Base-by-base conservation (phyloP, 2,329 filamentous ascomycete genomes). In the Colletotrichum camelliae region DNA sequence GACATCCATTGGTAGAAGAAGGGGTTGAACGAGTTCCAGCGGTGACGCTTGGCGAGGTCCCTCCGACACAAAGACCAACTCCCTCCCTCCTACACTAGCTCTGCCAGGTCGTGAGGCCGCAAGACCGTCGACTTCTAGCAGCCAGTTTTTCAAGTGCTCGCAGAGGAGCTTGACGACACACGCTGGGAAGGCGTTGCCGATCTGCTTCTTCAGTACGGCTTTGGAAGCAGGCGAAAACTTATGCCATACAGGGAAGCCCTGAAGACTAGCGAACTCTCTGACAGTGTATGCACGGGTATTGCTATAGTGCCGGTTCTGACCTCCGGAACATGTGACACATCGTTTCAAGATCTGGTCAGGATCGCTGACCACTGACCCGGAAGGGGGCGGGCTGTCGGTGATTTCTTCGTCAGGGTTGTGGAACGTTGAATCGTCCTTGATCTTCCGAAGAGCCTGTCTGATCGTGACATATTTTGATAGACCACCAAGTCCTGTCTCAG, bases 181-280 rank as follows among this genome's bases (percentile, higher is more conserved):
- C 0, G 94, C 91, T 0, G 95, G 94, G 18, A 96, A 95, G 0
- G 94, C 95, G 80, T 97, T 96, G 0, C 95, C 95, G 77, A 96
- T 94, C 81, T 96, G 94, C 77, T 87, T 89, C 78, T 89, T 89
- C 18, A 91, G 84, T 1, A 37, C 55, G 3, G 66, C 58, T 57
- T 75, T 75, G 16, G 80, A 82, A 1, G 82, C 84, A 21, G 83
- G 81, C 0, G 82, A 85, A 79, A 96, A 96, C 1, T 82, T 81
- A 81, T 95, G 93, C 3, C 85, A 81, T 0, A 84, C 75, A 0
- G 94, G 93, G 68, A 97, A 97, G 0, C 92, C 93, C 77, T 95
- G 93, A 1, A 97, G 81, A 4, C 87, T 87, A 0, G 94, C 94
- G 29, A 91, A 88, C 81, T 97, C 95, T 1, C 93, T 88, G 5